Base-by-base conservation (phyloP, 495 filamentous ascomycete genomes). In the Xylaria castorea region DNA sequence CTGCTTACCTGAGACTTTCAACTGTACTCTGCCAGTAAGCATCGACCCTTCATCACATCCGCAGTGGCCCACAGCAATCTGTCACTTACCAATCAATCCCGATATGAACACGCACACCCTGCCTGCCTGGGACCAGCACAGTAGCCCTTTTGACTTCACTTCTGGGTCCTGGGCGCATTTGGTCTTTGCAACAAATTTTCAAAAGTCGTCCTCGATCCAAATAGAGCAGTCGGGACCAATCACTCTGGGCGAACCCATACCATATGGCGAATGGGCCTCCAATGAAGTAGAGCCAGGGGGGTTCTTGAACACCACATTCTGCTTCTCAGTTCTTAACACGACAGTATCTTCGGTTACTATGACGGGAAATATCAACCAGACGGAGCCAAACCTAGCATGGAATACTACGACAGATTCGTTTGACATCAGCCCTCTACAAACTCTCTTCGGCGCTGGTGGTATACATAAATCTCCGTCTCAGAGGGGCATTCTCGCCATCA, bases 131-230 rank as follows among this genome's bases (percentile, higher is more conserved):
- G 55, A 58, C 7, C 30, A 34, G 30, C 14, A 58, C 14, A 8
- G 55, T 34, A 58, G 55, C 18, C 27, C 14, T 9, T 58, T 58
- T 20, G 30, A 58, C 7, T 58, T 58, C 55, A 4, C 30, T 18
- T 62, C 58, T 40, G 58, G 58, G n/a, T 22, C 36, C 34, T 62
- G 58, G 58, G 3, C 58, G 11, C 58, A 62, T 11, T 18, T 62
- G n/a, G 36, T 40, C 36, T 62, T 62, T 25, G 58, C 58, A 62
- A 62, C 58, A 11, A 62, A 62, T 25, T 3, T 62, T 11, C 58
- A 18, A 25, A 22, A 4, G 3, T 62, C 58, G 9, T 38, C 22
- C 5, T 62, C 18, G 36, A 0, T 0, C 5, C 27, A 58, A 20
- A 11, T 58, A 5, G 34, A 62, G 34, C 20, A 16, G 5, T 62